Base-by-base conservation (phyloP, 768 basidiomycete species). In the Royoungia palumana region DNA sequence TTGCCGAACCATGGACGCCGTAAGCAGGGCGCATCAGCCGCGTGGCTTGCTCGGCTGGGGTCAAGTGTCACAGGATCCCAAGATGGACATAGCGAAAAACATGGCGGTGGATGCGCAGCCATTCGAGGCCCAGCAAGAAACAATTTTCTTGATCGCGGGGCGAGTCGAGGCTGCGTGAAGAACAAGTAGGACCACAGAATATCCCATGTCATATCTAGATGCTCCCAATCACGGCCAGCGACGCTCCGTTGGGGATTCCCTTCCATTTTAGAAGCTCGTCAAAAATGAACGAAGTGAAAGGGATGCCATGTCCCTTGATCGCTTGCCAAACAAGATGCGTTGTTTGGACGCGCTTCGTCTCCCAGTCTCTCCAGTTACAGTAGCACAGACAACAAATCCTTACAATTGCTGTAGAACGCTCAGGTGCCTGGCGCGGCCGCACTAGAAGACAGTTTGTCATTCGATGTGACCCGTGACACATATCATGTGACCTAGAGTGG, bases 1-100 rank as follows among this genome's bases (percentile, higher is more conserved):
- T 53, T 53, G 30, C 50, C 54, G 61, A 51, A 30, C 51, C 47
- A 59, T 61, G 54, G 41, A 41, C 47, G 66, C 57, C 64, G 63
- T 57, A 65, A 62, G 28, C 24, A 47, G 52, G 62, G 64, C 66
- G 66, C 66, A 68, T 66, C 65, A 67, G 35, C 65, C 48, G 64
- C 67, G 55, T 62, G 67, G 51, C 51, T 45, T 54, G 10, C 56
- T 50, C 49, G 5, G 45, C 50, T 58, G 49, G 52, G 59, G 44
- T 54, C 47, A 41, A 32, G 35, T 28, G 21, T 19, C 28, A 50
- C 39, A 40, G 32, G 35, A 19, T 48, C 55, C 61, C 32, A 55
- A 60, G 47, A 53, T 50, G 41, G 56, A 55, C 44, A 63, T 60
- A 55, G 45, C 55, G 40, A 51, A 32, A 49, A 28, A 48, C 45